A percentile compares a stretch with the other conserved stretches of the same genome.
These are phyloP conservation scores for Fennellomyces sp. DNA, from an alignment of 371 early-diverging fungal genomes.

Conservation along the genomic window DNA sequence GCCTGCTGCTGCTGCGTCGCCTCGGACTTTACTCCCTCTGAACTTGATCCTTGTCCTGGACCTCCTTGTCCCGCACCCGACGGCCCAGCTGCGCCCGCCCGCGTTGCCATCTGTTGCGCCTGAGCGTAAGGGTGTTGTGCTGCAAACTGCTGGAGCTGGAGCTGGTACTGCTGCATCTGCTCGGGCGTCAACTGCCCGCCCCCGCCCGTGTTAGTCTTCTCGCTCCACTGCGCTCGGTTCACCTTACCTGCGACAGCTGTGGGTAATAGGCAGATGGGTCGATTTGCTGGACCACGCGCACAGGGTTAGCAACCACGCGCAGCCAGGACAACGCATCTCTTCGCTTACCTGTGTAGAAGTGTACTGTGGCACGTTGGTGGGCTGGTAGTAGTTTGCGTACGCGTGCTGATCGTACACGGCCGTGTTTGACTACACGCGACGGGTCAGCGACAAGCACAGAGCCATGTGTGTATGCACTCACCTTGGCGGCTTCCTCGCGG, in stretches of 20 bases:
- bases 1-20: conserved; percentile 1
- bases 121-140: conserved; percentile 24
- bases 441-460: not conserved
- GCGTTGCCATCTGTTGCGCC: not conserved
- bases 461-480: not conserved
- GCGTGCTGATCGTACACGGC: conserved; percentile 30
- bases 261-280: conserved; percentile 18
- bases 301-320: not conserved
- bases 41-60: conserved; percentile 6
- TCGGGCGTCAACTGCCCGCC: conserved; percentile 38
- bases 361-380: conserved; percentile 24
- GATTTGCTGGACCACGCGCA: conserved; percentile 5
- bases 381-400: conserved; percentile 28
- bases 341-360: conserved; percentile 18
- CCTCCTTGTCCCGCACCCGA: conserved; percentile 1
- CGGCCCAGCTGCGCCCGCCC: conserved; percentile 6
- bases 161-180: conserved; percentile 44
- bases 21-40: conserved; percentile 9
- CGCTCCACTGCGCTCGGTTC: too few species aligned
- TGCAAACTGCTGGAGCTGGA: conserved; percentile 39
- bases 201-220: too few species aligned
- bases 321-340: not conserved
- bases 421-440: conserved; percentile 20
- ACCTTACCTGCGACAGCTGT: conserved; percentile 14
- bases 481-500: conserved; percentile 73